phyloP scores from a whole-genome alignment of 176 grass and related monocot species.

The Musa beccarii region DNA sequence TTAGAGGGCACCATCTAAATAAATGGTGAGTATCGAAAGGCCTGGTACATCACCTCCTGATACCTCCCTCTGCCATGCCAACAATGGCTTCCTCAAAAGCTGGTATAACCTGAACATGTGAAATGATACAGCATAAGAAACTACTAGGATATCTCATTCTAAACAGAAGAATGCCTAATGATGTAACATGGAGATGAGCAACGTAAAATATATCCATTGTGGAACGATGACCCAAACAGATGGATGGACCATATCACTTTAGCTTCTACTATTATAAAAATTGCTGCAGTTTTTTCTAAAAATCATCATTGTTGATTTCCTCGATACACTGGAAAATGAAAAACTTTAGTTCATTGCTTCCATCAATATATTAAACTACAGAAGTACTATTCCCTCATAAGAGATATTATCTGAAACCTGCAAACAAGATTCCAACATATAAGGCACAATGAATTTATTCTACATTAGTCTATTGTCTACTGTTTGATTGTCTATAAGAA shows the following conservation, averaged over 20 bases:
- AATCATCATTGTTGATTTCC: neutral
- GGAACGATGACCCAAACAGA: neutral
- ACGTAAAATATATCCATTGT: neutral
- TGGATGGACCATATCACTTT: neutral
- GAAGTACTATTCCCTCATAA: neutral
- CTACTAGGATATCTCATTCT: neutral
- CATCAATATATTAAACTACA: neutral
- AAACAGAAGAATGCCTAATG: neutral
- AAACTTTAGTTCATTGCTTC: neutral
- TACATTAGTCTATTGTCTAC: too few relatives aligned
- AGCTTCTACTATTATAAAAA: too few relatives aligned
- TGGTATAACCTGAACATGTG: conserved; percentile 73
- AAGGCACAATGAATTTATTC: too few relatives aligned
- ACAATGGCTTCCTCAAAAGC: conserved; percentile 90
- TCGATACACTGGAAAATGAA: neutral
- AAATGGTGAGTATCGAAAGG: neutral
- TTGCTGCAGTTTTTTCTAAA: neutral
- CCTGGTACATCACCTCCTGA: conserved; percentile 51
- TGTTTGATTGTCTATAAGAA: too few relatives aligned
- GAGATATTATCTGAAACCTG: neutral
- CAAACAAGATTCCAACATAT: neutral
- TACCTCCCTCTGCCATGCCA: conserved; percentile 68
- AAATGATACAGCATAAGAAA: conserved; percentile 25
- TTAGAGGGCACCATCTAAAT: neutral
- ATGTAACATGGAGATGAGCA: neutral